Evolutionary conservation across 2,329 filamentous ascomycete species (phyloP).

Genomic region (Magnaporthiopsis rhizophila): DNA sequence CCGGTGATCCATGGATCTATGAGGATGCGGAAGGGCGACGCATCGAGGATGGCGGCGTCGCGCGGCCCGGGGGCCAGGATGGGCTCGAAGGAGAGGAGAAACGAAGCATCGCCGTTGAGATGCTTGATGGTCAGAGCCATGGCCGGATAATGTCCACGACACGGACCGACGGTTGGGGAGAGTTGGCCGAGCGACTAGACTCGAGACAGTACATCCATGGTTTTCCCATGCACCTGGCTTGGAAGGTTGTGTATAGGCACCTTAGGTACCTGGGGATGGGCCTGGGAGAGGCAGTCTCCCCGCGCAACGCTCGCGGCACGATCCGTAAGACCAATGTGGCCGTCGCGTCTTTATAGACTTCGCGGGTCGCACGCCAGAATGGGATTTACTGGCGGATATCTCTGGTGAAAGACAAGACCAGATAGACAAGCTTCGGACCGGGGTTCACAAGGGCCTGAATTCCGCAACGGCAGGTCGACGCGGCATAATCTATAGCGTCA

Average conservation of each 20-base stretch:
- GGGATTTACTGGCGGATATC: background rate
- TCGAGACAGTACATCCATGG: background rate
- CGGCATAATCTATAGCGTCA: background rate
- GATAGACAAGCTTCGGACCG: background rate
- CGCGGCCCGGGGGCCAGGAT: constrained; percentile 25
- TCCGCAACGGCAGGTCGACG: background rate
- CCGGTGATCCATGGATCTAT: constrained; percentile 65
- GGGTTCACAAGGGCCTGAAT: background rate
- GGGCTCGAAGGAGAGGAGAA: constrained; percentile 55
- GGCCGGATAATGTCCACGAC: constrained; percentile 5
- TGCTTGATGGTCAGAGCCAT: constrained; percentile 60
- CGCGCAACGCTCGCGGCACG: background rate
- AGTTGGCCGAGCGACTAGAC: background rate
- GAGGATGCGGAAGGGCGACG: constrained; percentile 55
- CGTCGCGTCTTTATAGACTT: background rate
- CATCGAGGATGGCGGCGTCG: constrained; percentile 18
- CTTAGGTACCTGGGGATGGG: background rate
- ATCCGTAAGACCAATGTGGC: background rate
- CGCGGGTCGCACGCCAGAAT: background rate
- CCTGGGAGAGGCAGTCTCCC: background rate
- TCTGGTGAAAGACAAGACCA: background rate
- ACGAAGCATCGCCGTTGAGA: constrained; percentile 57
- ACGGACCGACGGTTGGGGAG: background rate
- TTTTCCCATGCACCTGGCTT: background rate
- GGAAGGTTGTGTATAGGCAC: background rate